Evolutionary conservation across 2,329 filamentous ascomycete genomes (phyloP).

Genomic region (Hysterium pulicare): DNA sequence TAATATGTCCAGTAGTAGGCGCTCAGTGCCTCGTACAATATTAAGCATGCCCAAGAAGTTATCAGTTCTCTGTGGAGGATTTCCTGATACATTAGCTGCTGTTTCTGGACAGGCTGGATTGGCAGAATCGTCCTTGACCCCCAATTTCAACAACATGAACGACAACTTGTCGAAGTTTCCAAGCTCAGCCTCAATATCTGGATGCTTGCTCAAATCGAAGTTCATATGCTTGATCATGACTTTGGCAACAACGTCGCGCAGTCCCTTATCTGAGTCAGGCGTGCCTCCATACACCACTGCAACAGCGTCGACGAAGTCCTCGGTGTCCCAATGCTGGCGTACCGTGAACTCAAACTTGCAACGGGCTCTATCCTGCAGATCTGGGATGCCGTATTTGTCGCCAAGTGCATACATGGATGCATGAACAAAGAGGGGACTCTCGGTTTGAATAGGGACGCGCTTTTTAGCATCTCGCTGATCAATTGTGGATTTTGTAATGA

Average conservation of each 20-base stretch:
- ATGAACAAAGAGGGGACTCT: not conserved
- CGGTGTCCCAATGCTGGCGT: not conserved
- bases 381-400: conserved; percentile 1
- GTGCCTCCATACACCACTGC: not conserved
- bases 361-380: not conserved
- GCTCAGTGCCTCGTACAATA: too few relatives aligned
- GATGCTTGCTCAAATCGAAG: not conserved
- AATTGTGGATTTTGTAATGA: too few relatives aligned
- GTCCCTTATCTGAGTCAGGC: not conserved
- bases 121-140: too few relatives aligned
- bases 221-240: not conserved
- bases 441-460: not conserved
- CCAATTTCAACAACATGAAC: not conserved
- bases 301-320: not conserved
- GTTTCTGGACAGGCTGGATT: too few relatives aligned
- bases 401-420: not conserved
- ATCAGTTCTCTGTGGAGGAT: too few relatives aligned
- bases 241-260: not conserved
- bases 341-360: not conserved
- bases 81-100: too few relatives aligned
- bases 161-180: not conserved
- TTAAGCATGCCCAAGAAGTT: too few relatives aligned
- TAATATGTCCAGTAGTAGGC: too few relatives aligned
- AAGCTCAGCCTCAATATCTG: not conserved
- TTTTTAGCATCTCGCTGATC: too few relatives aligned